These are phyloP conservation scores for Monilinia fructigena DNA, from an alignment of 2,329 filamentous ascomycete species.

Conservation along the genomic window DNA sequence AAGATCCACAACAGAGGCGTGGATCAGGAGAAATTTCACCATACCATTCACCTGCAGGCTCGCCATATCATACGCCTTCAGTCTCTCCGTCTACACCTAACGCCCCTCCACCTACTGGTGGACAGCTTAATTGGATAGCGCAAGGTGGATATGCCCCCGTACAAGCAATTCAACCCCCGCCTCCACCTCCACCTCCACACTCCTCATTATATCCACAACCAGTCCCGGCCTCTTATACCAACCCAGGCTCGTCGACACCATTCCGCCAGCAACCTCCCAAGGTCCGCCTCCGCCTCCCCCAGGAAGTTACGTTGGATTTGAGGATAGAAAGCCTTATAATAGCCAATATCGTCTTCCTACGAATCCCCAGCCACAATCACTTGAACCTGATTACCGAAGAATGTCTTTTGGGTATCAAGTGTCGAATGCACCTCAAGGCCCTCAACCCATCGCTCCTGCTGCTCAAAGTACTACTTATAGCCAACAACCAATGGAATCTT, in stretches of 20 bases:
- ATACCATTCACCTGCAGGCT: slow-evolving; percentile 21
- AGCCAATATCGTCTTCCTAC: slow-evolving; percentile 24
- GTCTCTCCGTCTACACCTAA: slow-evolving; percentile 31
- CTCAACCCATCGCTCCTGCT: slow-evolving; percentile 11
- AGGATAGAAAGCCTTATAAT: slow-evolving; percentile 18
- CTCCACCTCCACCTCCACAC: slow-evolving; percentile 10
- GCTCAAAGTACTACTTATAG: slow-evolving; percentile 7
- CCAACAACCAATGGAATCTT: slow-evolving; percentile 9
- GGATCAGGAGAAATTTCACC: slow-evolving; percentile 46
- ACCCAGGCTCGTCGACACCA: slow-evolving; percentile 3
- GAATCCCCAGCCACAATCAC: slow-evolving; percentile 25
- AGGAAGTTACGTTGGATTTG: not conserved
- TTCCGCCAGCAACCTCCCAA: slow-evolving; percentile 23
- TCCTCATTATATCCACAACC: slow-evolving; percentile 24
- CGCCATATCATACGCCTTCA: slow-evolving; percentile 18
- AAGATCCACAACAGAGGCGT: slow-evolving; percentile 43
- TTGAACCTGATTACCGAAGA: slow-evolving; percentile 32
- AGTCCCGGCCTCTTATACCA: not conserved
- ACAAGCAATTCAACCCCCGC: slow-evolving; percentile 3
- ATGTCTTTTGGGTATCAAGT: slow-evolving; percentile 22
- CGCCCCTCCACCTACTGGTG: slow-evolving; percentile 37
- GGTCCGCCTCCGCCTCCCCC: slow-evolving; percentile 27
- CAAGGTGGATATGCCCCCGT: slow-evolving; percentile 18
- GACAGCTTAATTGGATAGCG: slow-evolving; percentile 35
- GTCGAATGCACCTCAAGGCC: slow-evolving; percentile 4